Conservation (phyloP, 1,139 yeast species). For the Suhomyces coccinellae region DNA sequence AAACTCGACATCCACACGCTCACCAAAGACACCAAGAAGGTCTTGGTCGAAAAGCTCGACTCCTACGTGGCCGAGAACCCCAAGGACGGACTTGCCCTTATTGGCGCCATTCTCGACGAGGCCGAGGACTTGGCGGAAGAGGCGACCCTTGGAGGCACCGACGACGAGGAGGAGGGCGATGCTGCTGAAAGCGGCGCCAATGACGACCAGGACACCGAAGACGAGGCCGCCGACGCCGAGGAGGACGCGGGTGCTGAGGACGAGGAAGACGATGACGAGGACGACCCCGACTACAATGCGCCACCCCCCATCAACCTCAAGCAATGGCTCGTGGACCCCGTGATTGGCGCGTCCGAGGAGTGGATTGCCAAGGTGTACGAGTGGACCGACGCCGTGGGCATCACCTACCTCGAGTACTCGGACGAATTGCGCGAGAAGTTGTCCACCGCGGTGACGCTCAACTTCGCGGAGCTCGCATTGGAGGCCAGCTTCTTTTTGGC, state of each 20-base stretch:
- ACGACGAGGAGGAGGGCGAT: slow-evolving; percentile 24
- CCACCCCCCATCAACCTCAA: slow-evolving; percentile 47
- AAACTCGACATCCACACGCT: slow-evolving; percentile 37
- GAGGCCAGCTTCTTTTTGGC: slow-evolving; percentile 42
- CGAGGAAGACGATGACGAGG: slow-evolving; percentile 23
- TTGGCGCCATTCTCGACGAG: slow-evolving; percentile 16
- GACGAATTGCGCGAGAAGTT: slow-evolving; percentile 51
- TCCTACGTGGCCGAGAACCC: slow-evolving; percentile 38
- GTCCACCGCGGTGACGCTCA: slow-evolving; percentile 50
- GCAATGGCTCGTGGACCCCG: slow-evolving; percentile 41
- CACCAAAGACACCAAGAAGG: slow-evolving; percentile 45
- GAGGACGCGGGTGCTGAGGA: slow-evolving; percentile 27
- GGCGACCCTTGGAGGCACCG: slow-evolving; percentile 20
- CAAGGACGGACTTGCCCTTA: slow-evolving; percentile 35
- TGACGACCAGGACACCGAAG: slow-evolving; percentile 17
- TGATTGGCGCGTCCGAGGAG: slow-evolving; percentile 33
- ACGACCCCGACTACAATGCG: slow-evolving; percentile 26
- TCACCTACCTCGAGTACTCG: slow-evolving; percentile 43
- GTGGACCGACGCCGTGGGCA: slow-evolving; percentile 40
- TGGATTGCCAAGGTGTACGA: slow-evolving; percentile 32
- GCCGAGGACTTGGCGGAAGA: slow-evolving; percentile 22
- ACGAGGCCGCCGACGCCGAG: slow-evolving; percentile 23
- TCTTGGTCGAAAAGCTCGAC: slow-evolving; percentile 44
- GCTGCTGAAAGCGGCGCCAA: slow-evolving; percentile 16
- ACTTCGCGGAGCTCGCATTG: slow-evolving; percentile 38